Evolutionary conservation across 2,329 filamentous ascomycete genomes (phyloP).

Genomic region (Exophiala sideris): DNA sequence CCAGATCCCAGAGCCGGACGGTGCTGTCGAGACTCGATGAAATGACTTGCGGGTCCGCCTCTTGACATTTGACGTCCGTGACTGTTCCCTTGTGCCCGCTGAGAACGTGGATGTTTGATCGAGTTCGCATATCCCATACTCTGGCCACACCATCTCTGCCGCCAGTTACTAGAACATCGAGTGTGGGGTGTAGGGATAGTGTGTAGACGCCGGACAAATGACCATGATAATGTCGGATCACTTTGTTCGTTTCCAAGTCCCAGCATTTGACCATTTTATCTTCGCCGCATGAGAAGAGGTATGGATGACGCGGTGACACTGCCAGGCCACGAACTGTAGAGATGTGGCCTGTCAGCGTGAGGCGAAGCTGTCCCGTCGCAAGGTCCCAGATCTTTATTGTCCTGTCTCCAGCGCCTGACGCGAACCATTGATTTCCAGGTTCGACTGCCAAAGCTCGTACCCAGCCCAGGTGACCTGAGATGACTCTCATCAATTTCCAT

Average conservation of each 20-base stretch:
- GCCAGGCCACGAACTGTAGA: constrained; percentile 89
- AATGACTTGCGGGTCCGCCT: constrained; percentile 94
- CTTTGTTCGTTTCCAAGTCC: constrained; percentile 99
- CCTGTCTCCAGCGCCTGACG: constrained; percentile 87
- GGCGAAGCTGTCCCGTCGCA: constrained; percentile 74
- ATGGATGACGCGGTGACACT: constrained; percentile 88
- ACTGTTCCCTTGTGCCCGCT: constrained; percentile 88
- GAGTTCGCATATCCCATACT: constrained; percentile 97
- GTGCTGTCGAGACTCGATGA: constrained; percentile 89
- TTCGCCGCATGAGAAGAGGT: constrained; percentile 95
- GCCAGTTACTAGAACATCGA: constrained; percentile 92
- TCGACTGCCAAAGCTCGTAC: constrained; percentile 86
- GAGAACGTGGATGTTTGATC: constrained; percentile 92
- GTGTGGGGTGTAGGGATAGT: constrained; percentile 83
- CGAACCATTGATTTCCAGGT: constrained; percentile 97
- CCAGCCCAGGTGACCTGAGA: constrained; percentile 95
- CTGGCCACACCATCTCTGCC: constrained; percentile 90
- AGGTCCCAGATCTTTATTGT: constrained; percentile 99
- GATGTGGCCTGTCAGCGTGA: constrained; percentile 92
- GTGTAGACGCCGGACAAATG: constrained; percentile 96
- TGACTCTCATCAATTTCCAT: constrained; percentile 97
- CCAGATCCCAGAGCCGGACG: constrained; percentile 90
- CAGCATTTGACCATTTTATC: constrained; percentile 99
- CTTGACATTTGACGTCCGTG: constrained; percentile 84
- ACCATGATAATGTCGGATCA: constrained; percentile 95